These are phyloP conservation scores for Rachicladosporium sp. DNA, from an alignment of 2,329 filamentous ascomycete species.

Conservation along the genomic window DNA sequence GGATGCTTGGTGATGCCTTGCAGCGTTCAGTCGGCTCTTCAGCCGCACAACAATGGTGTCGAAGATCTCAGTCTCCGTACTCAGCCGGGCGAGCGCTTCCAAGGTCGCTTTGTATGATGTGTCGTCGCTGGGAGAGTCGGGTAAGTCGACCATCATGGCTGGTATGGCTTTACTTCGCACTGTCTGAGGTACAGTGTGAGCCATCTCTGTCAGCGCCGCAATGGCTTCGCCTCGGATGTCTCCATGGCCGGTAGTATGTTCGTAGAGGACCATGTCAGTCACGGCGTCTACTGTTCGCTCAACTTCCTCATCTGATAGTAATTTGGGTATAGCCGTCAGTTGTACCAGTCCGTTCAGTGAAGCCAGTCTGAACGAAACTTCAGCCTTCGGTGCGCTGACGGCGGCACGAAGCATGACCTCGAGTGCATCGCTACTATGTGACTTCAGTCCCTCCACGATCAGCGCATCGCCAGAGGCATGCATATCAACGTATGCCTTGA, in stretches of 20 bases:
- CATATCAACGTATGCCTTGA: conserved; percentile 41
- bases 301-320: conserved; percentile 31
- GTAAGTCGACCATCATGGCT: conserved; percentile 52
- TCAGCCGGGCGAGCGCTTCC: conserved; percentile 53
- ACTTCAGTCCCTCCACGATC: conserved; percentile 26
- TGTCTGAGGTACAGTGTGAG: conserved; percentile 47
- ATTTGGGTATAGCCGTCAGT: conserved; percentile 28
- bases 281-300: conserved; percentile 46
- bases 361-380: conserved; percentile 37
- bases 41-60: conserved; percentile 50
- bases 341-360: conserved; percentile 33
- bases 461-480: conserved; percentile 35
- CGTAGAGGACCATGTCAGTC: conserved; percentile 48
- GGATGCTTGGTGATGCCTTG: conserved; percentile 40
- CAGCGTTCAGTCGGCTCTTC: conserved; percentile 48
- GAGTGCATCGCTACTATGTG: conserved; percentile 29
- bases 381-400: conserved; percentile 31
- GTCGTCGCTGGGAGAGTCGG: conserved; percentile 34
- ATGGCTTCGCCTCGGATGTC: conserved; percentile 49
- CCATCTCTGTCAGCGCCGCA: conserved; percentile 46
- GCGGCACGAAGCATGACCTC: conserved; percentile 33
- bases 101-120: conserved; percentile 43
- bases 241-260: conserved; percentile 43
- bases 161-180: conserved; percentile 55
- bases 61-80: conserved; percentile 49